phyloP scores from a whole-genome alignment of 495 filamentous ascomycete species.

The Elaphomyces granulatus region DNA sequence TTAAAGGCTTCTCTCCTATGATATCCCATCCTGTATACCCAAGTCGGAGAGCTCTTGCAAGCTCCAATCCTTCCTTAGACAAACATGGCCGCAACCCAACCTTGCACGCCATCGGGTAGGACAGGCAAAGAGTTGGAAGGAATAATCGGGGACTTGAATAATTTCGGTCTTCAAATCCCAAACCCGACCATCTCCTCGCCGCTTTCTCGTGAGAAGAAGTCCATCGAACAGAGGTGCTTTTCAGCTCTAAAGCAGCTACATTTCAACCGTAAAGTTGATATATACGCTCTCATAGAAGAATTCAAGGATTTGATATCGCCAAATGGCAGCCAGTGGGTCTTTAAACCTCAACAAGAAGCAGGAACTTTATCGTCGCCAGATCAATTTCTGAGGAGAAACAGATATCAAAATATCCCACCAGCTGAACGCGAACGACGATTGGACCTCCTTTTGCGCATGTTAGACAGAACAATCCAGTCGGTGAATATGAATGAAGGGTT shows the following conservation, averaged over 20 bases:
- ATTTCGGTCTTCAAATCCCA: constrained; percentile 3
- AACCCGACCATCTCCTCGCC: constrained; percentile 3
- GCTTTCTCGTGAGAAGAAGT: constrained; percentile 1
- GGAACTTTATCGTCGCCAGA: constrained; percentile 4
- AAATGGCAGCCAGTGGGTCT: constrained; percentile 1
- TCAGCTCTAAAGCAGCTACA: constrained; percentile 2
- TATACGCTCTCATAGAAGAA: constrained; percentile 1
- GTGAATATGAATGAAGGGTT: constrained; percentile 4
- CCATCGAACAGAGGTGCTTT: constrained; percentile 1
- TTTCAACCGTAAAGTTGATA: constrained; percentile 2
- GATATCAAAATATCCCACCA: not conserved
- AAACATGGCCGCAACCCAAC: not conserved
- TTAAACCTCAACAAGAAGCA: constrained; percentile 3
- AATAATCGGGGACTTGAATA: constrained; percentile 3
- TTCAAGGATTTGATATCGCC: not conserved
- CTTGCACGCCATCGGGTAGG: constrained; percentile 2
- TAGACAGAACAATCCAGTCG: not conserved
- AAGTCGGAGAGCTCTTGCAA: no score
- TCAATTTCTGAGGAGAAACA: constrained; percentile 1
- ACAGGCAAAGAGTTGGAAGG: constrained; percentile 1
- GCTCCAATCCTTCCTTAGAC: no score
- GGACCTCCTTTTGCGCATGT: not conserved
- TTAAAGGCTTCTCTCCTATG: no score
- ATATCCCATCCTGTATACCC: no score
- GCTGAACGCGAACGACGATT: constrained; percentile 2